These are phyloP conservation scores for Naganishia albida DNA, from an alignment of 1,284 basidiomycete genomes.

Conservation along the genomic window DNA sequence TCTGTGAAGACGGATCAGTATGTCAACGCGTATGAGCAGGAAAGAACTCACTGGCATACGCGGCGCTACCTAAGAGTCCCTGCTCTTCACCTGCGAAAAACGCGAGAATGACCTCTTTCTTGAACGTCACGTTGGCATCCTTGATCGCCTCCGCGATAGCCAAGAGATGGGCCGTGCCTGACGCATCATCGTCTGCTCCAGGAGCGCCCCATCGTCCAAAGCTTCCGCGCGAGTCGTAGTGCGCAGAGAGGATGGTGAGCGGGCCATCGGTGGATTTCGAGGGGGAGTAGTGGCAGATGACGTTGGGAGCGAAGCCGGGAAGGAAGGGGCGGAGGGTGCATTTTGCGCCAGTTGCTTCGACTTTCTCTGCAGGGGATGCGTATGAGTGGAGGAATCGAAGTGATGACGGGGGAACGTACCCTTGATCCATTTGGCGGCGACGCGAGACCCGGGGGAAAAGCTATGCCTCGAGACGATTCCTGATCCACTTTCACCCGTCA, in stretches of 20 bases:
- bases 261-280: conserved; percentile 51
- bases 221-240: conserved; percentile 82
- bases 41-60: conserved; percentile 51
- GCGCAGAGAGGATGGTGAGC: conserved; percentile 68
- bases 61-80: conserved; percentile 54
- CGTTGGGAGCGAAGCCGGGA: conserved; percentile 74
- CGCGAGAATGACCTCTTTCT: conserved; percentile 50
- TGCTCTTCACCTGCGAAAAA: conserved; percentile 58
- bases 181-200: conserved; percentile 74
- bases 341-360: conserved; percentile 70
- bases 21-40: too few species aligned
- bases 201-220: conserved; percentile 75
- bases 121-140: conserved; percentile 60
- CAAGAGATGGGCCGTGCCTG: conserved; percentile 60
- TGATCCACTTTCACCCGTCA: conserved; percentile 73
- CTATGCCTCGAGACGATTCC: conserved; percentile 72
- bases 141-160: conserved; percentile 71
- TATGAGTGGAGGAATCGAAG: neutral
- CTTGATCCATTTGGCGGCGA: conserved; percentile 76
- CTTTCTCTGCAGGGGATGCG: conserved; percentile 43
- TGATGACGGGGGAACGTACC: conserved; percentile 36
- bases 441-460: conserved; percentile 67
- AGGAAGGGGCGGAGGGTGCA: conserved; percentile 70
- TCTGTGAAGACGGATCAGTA: conserved; percentile 51
- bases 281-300: conserved; percentile 63